phyloP scores from a whole-genome alignment of 164 flowering plant species.

The Piper longum region DNA sequence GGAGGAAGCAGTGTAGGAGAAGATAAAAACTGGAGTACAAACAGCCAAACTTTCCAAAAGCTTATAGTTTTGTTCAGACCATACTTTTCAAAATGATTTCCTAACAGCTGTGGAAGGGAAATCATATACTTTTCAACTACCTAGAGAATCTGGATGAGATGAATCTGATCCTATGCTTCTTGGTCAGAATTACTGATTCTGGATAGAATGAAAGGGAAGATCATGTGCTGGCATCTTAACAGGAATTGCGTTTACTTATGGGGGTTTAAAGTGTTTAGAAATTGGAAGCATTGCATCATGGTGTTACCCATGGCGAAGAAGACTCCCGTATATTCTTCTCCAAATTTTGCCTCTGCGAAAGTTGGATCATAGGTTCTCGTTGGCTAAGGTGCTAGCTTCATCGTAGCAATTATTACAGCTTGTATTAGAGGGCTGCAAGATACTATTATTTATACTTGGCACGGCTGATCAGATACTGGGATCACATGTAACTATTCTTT shows the following conservation, averaged over 20 bases:
- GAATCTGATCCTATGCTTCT: too few relatives aligned
- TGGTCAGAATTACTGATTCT: too few relatives aligned
- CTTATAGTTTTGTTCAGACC: background rate
- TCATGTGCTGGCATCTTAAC: too few relatives aligned
- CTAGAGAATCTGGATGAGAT: too few relatives aligned
- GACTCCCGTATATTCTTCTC: background rate
- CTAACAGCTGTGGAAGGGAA: background rate
- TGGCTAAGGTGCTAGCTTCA: background rate
- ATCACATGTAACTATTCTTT: too few relatives aligned
- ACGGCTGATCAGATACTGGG: background rate
- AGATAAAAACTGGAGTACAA: background rate
- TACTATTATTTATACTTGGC: background rate
- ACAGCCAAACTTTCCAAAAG: background rate
- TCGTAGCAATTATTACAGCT: too few relatives aligned
- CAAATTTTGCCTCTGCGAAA: too few relatives aligned
- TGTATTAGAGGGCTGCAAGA: background rate
- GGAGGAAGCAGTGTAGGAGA: constrained; percentile 1
- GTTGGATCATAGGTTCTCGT: background rate
- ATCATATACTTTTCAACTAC: too few relatives aligned
- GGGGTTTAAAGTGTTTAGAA: too few relatives aligned
- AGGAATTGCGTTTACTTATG: too few relatives aligned
- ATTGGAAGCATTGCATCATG: background rate
- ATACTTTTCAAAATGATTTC: background rate
- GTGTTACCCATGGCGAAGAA: background rate
- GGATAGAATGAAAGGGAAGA: too few relatives aligned